A percentile compares a stretch with the other conserved stretches of the same genome.
phyloP scores from a whole-genome alignment of 1,284 basidiomycete genomes.

The Retiboletus fuscus region DNA sequence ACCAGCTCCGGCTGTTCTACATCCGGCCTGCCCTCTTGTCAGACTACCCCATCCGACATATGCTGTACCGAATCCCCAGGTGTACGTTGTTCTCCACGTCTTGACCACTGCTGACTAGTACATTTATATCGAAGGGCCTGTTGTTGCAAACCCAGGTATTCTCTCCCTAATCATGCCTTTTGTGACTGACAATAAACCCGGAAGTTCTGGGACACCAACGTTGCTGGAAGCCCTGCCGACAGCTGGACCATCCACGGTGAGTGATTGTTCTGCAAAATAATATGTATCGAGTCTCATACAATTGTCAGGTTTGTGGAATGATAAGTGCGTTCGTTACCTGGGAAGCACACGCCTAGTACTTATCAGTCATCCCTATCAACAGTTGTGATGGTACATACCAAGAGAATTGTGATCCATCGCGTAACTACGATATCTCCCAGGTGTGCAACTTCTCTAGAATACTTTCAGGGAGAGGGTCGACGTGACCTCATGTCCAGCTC shows the following conservation, averaged over 20 bases:
- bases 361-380: constrained; percentile 10
- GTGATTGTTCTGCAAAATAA: constrained; percentile 30
- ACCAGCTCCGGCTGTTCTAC: constrained; percentile 57
- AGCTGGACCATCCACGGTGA: constrained; percentile 84
- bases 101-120: constrained; percentile 4
- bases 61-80: constrained; percentile 69
- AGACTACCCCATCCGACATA: constrained; percentile 55
- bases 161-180: not conserved
- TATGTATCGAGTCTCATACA: constrained; percentile 19
- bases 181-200: constrained; percentile 13
- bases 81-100: constrained; percentile 40
- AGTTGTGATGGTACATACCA: constrained; percentile 78
- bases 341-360: constrained; percentile 8
- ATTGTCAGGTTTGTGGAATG: constrained; percentile 72
- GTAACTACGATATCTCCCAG: constrained; percentile 67
- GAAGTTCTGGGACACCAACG: constrained; percentile 74
- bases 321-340: constrained; percentile 60
- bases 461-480: not conserved
- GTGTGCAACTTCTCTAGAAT: constrained; percentile 49
- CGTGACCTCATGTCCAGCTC: constrained; percentile 56
- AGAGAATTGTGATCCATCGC: constrained; percentile 72
- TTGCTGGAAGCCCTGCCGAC: constrained; percentile 70
- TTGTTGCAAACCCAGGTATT: constrained; percentile 72
- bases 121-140: constrained; percentile 59
- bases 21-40: constrained; percentile 58